Evolutionary conservation across 306 rosid genomes (phyloP).

Genomic region (Cicer judaicum): DNA sequence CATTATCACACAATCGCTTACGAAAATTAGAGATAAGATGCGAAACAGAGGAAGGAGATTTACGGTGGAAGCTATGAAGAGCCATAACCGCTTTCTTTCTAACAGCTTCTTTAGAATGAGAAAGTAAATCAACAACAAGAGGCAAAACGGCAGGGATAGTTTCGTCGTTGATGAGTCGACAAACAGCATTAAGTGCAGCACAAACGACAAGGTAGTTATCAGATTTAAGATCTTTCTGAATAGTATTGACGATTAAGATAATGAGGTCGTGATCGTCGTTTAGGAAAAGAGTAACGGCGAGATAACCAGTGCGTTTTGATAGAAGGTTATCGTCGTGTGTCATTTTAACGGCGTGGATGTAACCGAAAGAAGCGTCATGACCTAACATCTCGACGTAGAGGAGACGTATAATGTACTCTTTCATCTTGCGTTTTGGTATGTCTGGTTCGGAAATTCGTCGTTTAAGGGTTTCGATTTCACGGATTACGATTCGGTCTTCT

Average conservation of each 20-base stretch:
- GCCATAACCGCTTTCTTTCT: conserved; percentile 94
- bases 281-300: conserved; percentile 90
- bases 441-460: conserved; percentile 83
- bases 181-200: conserved; percentile 87
- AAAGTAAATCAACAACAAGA: conserved; percentile 78
- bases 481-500: conserved; percentile 88
- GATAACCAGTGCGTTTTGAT: conserved; percentile 89
- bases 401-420: conserved; percentile 88
- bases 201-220: conserved; percentile 87
- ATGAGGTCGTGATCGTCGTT: conserved; percentile 86
- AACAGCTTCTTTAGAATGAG: conserved; percentile 80
- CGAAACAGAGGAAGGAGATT: conserved; percentile 76
- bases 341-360: conserved; percentile 98
- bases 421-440: conserved; percentile 93
- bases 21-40: conserved; percentile 77
- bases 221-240: conserved; percentile 87
- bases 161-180: conserved; percentile 84
- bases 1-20: conserved; percentile 82
- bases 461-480: conserved; percentile 91
- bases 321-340: conserved; percentile 78
- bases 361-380: conserved; percentile 87
- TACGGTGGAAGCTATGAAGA: conserved; percentile 80
- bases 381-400: conserved; percentile 96
- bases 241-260: conserved; percentile 91
- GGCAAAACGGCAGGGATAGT: conserved; percentile 95